These are phyloP conservation scores for Sclerotinia subarctica DNA, from an alignment of 2,329 filamentous ascomycete species.

Conservation along the genomic window DNA sequence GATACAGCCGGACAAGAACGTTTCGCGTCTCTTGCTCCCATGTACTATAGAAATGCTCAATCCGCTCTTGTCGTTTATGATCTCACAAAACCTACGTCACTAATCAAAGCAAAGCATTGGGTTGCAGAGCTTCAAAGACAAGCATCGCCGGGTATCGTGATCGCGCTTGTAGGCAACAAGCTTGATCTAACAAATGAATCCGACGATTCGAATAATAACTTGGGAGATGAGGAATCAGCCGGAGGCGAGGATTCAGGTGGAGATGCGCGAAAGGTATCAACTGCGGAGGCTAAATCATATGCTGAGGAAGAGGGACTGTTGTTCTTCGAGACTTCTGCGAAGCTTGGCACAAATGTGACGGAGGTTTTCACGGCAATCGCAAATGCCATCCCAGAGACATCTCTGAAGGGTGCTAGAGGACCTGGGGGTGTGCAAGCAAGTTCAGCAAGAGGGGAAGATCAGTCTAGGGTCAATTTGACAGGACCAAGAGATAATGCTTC, in stretches of 20 bases:
- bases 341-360: constrained; percentile 89
- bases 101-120: constrained; percentile 98
- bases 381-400: constrained; percentile 96
- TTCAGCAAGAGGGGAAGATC: constrained; percentile 61
- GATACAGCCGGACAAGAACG: constrained; percentile 97
- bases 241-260: constrained; percentile 60
- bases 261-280: constrained; percentile 83
- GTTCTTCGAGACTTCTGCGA: constrained; percentile 98
- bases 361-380: constrained; percentile 98
- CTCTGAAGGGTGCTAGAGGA: constrained; percentile 83
- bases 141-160: constrained; percentile 93
- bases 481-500: constrained; percentile 69
- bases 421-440: constrained; percentile 55
- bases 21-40: constrained; percentile 92
- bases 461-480: constrained; percentile 76
- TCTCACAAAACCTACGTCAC: constrained; percentile 90
- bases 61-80: constrained; percentile 98
- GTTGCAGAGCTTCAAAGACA: constrained; percentile 96
- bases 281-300: constrained; percentile 87
- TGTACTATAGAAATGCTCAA: constrained; percentile 99
- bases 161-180: constrained; percentile 96
- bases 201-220: constrained; percentile 47
- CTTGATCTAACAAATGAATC: constrained; percentile 74
- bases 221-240: constrained; percentile 45
- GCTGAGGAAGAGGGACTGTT: constrained; percentile 90